Percentiles rank a stretch among this genome's conserved stretches.
These are phyloP conservation scores for Tuber borchii DNA, from an alignment of 495 filamentous ascomycete species.

Conservation along the genomic window DNA sequence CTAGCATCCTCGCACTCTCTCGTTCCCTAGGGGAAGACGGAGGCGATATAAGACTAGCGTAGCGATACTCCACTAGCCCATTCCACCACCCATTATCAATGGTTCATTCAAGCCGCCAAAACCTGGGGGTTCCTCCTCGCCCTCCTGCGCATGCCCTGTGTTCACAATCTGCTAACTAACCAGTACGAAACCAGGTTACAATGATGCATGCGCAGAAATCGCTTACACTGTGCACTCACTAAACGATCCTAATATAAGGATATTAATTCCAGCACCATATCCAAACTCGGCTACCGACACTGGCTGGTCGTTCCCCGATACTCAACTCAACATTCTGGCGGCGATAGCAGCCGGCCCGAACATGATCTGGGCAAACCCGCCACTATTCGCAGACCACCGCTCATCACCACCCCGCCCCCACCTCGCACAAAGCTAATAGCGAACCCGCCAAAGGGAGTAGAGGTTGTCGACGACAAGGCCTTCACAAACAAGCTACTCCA, in stretches of 20 bases:
- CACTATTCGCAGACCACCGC: neutral
- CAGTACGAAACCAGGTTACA: neutral
- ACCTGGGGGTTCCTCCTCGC: neutral
- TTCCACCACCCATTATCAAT: neutral
- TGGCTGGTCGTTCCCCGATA: neutral
- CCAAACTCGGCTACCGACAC: neutral
- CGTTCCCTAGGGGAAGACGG: neutral
- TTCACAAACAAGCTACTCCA: neutral
- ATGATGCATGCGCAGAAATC: neutral
- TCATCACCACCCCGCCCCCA: neutral
- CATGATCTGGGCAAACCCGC: neutral
- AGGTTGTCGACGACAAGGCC: neutral
- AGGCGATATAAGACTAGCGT: neutral
- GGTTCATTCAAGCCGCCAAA: neutral
- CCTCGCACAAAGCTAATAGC: neutral
- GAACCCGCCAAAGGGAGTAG: neutral
- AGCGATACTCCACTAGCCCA: neutral
- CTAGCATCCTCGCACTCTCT: neutral
- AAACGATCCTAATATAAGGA: neutral
- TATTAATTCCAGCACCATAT: neutral
- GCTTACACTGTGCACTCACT: neutral
- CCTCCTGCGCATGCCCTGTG: neutral
- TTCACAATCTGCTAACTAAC: neutral
- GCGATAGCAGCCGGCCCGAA: neutral
- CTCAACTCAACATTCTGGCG: neutral